These are phyloP conservation scores for Saccharomyces hybrid DNA, from an alignment of 1,139 yeast genomes.

Conservation along the genomic window DNA sequence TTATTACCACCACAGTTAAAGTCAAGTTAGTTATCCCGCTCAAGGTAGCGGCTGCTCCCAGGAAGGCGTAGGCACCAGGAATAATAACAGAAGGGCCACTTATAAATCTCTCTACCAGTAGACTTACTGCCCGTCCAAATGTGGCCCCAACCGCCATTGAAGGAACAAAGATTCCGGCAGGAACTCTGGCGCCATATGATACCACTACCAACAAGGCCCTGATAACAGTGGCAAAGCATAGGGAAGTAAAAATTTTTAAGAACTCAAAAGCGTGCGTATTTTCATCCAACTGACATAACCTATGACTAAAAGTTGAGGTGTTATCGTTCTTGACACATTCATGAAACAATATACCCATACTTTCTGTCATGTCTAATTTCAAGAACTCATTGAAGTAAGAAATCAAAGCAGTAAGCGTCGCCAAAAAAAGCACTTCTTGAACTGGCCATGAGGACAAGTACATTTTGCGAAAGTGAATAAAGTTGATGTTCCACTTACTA, in stretches of 20 bases:
- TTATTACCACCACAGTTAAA: conserved; percentile 85
- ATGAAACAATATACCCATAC: conserved; percentile 83
- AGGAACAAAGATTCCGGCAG: conserved; percentile 95
- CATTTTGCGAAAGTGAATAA: conserved; percentile 70
- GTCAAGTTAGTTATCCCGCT: conserved; percentile 92
- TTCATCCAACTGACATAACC: conserved; percentile 45
- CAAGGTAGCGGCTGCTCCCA: conserved; percentile 96
- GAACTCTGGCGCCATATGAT: conserved; percentile 87
- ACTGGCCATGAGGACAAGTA: conserved; percentile 44
- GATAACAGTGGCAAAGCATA: conserved; percentile 63
- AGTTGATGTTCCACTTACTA: conserved; percentile 69
- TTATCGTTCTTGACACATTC: conserved; percentile 52
- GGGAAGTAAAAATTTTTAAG: conserved; percentile 38
- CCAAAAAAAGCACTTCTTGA: conserved; percentile 62
- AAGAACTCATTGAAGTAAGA: conserved; percentile 82
- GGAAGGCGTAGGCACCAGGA: conserved; percentile 89
- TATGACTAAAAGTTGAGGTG: conserved; percentile 36
- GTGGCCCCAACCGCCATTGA: conserved; percentile 96
- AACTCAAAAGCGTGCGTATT: conserved; percentile 26
- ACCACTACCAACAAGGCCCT: conserved; percentile 67
- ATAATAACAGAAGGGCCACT: conserved; percentile 53
- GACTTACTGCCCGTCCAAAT: conserved; percentile 78
- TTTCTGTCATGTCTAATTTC: conserved; percentile 86
- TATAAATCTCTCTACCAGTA: conserved; percentile 44
- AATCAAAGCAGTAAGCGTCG: conserved; percentile 63